Evolutionary conservation across 1,284 basidiomycete species (phyloP).

Genomic region (Takashimella koratensis): DNA sequence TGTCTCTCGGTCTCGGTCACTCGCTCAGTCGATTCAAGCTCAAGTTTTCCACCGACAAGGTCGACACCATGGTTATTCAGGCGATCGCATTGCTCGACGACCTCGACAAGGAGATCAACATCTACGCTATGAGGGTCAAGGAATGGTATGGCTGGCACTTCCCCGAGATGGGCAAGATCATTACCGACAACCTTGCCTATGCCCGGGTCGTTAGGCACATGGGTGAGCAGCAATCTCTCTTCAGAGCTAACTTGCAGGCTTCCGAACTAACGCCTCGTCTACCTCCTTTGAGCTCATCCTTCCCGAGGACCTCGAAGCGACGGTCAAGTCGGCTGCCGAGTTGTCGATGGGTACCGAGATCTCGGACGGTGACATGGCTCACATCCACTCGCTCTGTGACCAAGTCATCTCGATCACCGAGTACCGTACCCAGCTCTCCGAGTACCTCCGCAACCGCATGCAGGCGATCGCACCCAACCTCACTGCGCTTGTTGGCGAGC

Average conservation of each 20-base stretch:
- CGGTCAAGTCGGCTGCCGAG: constrained; percentile 87
- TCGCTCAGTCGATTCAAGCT: constrained; percentile 96
- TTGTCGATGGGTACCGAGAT: constrained; percentile 99
- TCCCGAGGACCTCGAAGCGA: constrained; percentile 89
- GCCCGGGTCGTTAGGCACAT: constrained; percentile 84
- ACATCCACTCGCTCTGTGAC: constrained; percentile 93
- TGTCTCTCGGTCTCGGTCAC: constrained; percentile 96
- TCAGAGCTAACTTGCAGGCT: constrained; percentile 54
- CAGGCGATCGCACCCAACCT: constrained; percentile 94
- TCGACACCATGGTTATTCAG: constrained; percentile 99
- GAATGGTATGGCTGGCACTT: constrained; percentile 99
- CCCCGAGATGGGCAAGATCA: constrained; percentile 98
- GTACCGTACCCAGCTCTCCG: constrained; percentile 88
- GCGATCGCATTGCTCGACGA: constrained; percentile 98
- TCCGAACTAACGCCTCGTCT: constrained; percentile 84
- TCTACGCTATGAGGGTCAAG: constrained; percentile 98
- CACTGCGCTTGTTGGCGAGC: constrained; percentile 91
- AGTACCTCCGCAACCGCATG: constrained; percentile 97
- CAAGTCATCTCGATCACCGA: constrained; percentile 94
- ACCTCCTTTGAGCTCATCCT: constrained; percentile 86
- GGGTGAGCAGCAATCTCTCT: constrained; percentile 55
- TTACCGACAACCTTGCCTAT: constrained; percentile 94
- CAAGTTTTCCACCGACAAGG: constrained; percentile 99
- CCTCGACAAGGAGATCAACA: constrained; percentile 99
- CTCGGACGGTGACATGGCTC: constrained; percentile 87